phyloP scores from a whole-genome alignment of 345 rosid species.

The Aurinia saxatilis region DNA sequence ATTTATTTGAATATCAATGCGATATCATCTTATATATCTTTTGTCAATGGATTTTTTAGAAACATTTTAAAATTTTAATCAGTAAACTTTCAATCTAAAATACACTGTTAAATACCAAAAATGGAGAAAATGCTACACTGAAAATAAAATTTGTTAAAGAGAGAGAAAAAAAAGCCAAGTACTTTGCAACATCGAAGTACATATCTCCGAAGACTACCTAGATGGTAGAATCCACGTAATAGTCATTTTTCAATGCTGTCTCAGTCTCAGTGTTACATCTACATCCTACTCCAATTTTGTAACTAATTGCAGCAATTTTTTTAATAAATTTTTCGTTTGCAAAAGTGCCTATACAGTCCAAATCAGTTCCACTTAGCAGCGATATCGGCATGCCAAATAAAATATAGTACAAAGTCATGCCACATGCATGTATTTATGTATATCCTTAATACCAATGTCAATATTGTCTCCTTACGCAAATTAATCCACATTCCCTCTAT shows the following conservation, averaged over 20 bases:
- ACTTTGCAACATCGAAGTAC: too few species aligned
- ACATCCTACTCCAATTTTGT: neutral
- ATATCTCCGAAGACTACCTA: neutral
- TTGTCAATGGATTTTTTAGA: too few species aligned
- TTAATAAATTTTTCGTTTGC: neutral
- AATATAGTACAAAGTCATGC: neutral
- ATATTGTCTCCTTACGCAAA: neutral
- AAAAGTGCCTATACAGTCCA: slow-evolving; percentile 15
- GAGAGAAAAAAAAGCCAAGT: too few species aligned
- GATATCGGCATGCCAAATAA: slow-evolving; percentile 14
- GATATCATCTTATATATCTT: too few species aligned
- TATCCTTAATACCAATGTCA: neutral
- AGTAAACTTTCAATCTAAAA: too few species aligned
- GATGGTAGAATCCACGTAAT: slow-evolving; percentile 10
- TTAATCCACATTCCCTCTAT: neutral
- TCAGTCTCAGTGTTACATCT: slow-evolving; percentile 6
- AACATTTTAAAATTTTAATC: too few species aligned
- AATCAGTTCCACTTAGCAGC: slow-evolving; percentile 12
- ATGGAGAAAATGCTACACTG: too few species aligned
- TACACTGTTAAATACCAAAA: too few species aligned
- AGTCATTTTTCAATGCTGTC: neutral
- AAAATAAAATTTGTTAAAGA: too few species aligned
- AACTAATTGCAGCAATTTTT: neutral
- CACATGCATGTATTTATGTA: neutral
- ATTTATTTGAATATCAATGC: too few species aligned